Conservation (phyloP, 768 basidiomycete genomes). For the Leucogyrophana mollusca region DNA sequence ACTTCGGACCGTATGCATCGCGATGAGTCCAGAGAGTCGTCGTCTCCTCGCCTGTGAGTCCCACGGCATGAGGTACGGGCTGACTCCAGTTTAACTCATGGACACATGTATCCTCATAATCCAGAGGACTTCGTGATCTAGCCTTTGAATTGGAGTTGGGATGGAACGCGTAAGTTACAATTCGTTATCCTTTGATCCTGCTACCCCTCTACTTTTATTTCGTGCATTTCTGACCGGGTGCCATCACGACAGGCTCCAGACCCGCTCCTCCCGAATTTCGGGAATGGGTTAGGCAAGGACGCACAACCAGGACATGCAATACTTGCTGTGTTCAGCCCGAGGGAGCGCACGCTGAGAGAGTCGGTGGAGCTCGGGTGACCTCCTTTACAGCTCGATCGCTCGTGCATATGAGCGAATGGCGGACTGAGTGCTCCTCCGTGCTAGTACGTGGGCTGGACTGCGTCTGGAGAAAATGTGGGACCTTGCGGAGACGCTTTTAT, state of each 20-base stretch:
- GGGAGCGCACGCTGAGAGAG: constrained; percentile 29
- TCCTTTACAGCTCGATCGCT: no score
- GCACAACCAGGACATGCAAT: constrained; percentile 29
- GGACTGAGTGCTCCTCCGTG: no score
- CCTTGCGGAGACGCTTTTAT: no score
- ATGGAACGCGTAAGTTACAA: no score
- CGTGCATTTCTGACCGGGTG: no score
- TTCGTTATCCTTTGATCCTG: no score
- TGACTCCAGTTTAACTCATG: constrained; percentile 11
- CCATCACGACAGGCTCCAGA: constrained; percentile 17
- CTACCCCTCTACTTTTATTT: no score
- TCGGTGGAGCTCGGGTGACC: constrained; percentile 20
- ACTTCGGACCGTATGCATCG: constrained; percentile 20
- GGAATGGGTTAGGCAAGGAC: constrained; percentile 15
- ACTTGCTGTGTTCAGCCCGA: constrained; percentile 24
- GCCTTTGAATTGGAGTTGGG: no score
- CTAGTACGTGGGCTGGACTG: no score
- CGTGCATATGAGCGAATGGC: no score
- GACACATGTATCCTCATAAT: constrained; percentile 4
- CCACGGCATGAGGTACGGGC: constrained; percentile 4
- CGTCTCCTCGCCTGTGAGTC: constrained; percentile 26
- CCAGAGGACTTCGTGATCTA: neutral
- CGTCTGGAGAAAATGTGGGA: no score
- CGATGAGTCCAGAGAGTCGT: constrained; percentile 19
- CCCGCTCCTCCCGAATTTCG: constrained; percentile 26